phyloP scores from a whole-genome alignment of 1,284 basidiomycete species.

The Rhizopogon hawkerae region DNA sequence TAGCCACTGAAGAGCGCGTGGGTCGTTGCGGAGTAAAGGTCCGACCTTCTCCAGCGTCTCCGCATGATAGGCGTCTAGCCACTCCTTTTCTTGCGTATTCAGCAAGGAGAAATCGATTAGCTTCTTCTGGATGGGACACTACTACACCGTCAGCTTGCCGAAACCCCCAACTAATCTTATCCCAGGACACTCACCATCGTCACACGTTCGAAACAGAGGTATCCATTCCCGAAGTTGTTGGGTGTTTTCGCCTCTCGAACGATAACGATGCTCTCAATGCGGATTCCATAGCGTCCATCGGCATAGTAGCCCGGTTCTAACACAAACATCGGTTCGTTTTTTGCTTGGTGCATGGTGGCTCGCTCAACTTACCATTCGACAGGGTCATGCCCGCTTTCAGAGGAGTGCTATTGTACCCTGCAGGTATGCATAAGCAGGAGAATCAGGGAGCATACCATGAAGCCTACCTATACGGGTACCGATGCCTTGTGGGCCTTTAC shows the following conservation, averaged over 20 bases:
- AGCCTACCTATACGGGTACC: constrained; percentile 63
- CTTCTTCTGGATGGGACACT: constrained; percentile 86
- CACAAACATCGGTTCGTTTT: background rate
- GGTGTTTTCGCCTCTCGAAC: constrained; percentile 66
- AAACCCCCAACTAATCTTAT: constrained; percentile 2
- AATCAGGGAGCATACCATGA: background rate
- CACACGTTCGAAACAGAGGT: constrained; percentile 75
- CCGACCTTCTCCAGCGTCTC: constrained; percentile 72
- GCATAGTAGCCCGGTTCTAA: constrained; percentile 89
- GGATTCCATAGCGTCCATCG: constrained; percentile 87
- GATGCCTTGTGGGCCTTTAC: constrained; percentile 72
- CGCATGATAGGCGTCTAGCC: constrained; percentile 83
- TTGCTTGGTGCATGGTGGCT: background rate
- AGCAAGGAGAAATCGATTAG: constrained; percentile 68
- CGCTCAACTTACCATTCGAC: constrained; percentile 56
- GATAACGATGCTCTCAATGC: constrained; percentile 85
- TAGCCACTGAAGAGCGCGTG: constrained; percentile 72
- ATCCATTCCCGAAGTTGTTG: constrained; percentile 84
- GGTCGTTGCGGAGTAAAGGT: constrained; percentile 64
- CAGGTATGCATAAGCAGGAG: background rate
- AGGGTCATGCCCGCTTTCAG: constrained; percentile 83
- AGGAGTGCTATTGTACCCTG: constrained; percentile 59
- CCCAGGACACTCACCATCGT: constrained; percentile 52
- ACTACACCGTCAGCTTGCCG: constrained; percentile 15
- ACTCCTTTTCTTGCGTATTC: constrained; percentile 58